phyloP scores from a whole-genome alignment of 2,329 filamentous ascomycete species.

The Neophaeococcomyces aloes region DNA sequence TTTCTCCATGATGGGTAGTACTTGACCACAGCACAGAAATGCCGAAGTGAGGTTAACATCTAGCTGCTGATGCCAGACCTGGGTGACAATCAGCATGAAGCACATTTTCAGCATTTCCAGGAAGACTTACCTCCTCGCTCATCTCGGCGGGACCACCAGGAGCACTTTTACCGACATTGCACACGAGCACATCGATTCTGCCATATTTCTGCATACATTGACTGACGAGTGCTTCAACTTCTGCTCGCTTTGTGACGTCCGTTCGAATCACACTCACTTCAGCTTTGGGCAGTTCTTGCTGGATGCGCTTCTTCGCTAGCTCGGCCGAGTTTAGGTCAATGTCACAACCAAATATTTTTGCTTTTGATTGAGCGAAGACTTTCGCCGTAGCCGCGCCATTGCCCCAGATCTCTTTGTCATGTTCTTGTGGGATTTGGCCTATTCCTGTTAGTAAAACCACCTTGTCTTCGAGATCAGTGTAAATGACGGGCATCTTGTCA shows the following conservation, averaged over 20 bases:
- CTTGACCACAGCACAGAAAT: conserved; percentile 43
- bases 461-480: conserved; percentile 19
- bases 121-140: conserved; percentile 29
- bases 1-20: conserved; percentile 44
- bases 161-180: conserved; percentile 48
- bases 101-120: no score
- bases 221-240: background rate
- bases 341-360: conserved; percentile 43
- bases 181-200: conserved; percentile 4
- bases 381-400: conserved; percentile 43
- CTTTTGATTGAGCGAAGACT: conserved; percentile 39
- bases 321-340: conserved; percentile 33
- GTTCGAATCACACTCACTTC: background rate
- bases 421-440: conserved; percentile 24
- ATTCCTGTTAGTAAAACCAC: conserved; percentile 23
- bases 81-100: background rate
- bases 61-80: background rate
- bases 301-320: conserved; percentile 32
- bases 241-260: conserved; percentile 2
- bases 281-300: conserved; percentile 23
- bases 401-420: conserved; percentile 31
- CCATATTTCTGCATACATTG: background rate
- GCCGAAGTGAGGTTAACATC: conserved; percentile 43
- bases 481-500: conserved; percentile 1
- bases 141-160: conserved; percentile 42